Evolutionary conservation across 2,329 filamentous ascomycete genomes (phyloP), one percentile per base, ranked within the genome.

Genomic region (Fusarium chlamydosporum): DNA sequence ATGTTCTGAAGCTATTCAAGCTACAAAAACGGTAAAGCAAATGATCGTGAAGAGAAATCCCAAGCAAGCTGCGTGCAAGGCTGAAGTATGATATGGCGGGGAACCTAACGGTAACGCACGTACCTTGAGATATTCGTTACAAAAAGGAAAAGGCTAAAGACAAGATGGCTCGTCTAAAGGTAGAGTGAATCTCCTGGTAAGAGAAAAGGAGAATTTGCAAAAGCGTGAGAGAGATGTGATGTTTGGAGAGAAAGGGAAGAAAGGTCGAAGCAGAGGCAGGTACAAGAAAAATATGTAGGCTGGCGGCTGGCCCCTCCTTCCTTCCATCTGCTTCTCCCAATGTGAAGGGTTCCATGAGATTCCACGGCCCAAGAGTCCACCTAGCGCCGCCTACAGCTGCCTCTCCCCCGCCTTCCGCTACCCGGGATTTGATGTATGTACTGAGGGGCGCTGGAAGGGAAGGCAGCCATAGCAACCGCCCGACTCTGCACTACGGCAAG

Each of bases 321-420:
- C 67, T 67, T 68, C 70, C 61, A 70, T 71, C 40, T 70, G 62
- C 18, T 74, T 73, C 73, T 74, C 73, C 72, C 67, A 66, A 72
- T 69, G 70, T 74, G 75, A 78, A 77, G 80, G 79, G 78, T 82
- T 82, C 80, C 80, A 82, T 82, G 77, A 72, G 80, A 81, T 82
- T 82, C 80, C 77, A 82, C 77, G 79, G 76, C 72, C 75, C 67
- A 59, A 67, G 58, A 67, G 69, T 47, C 69, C 70, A 69, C 69
- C 68, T 67, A 64, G 55, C 64, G 67, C 67, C 60, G 50, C 57
- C 45, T 71, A 56, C 54, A 57, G 55, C 46, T 56, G 23, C 55
- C 55, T 29, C 47, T 55, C 57, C 51, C 54, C 67, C 68, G 59
- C 59, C 48, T 52, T 68, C 64, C 60, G 45, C 47, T 42, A 38